Percentiles rank a stretch among this genome's conserved stretches.
phyloP scores from a whole-genome alignment of 2,329 filamentous ascomycete genomes.

The Cytospora chrysosperma region DNA sequence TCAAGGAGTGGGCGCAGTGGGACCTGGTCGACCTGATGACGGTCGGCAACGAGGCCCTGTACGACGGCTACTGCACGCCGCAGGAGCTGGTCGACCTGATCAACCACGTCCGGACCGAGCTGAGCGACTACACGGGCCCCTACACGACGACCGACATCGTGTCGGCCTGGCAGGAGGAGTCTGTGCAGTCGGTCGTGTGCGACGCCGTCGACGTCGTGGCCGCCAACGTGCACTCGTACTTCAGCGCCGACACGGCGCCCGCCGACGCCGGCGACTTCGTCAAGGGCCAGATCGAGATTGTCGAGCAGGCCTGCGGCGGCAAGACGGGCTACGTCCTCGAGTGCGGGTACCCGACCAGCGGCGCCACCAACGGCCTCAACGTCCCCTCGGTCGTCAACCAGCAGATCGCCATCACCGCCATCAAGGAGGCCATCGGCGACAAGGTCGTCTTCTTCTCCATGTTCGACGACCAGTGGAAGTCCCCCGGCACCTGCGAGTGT shows the following conservation, averaged over 20 bases:
- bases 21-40: conserved; percentile 75
- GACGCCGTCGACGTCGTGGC: conserved; percentile 72
- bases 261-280: conserved; percentile 74
- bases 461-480: conserved; percentile 81
- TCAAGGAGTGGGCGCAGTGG: conserved; percentile 73
- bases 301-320: conserved; percentile 66
- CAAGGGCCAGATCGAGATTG: conserved; percentile 66
- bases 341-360: conserved; percentile 81
- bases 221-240: conserved; percentile 92
- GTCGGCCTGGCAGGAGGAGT: conserved; percentile 67
- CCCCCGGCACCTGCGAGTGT: conserved; percentile 63
- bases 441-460: conserved; percentile 80
- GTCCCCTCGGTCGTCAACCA: conserved; percentile 68
- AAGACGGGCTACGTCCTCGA: conserved; percentile 81
- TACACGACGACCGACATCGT: conserved; percentile 87
- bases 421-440: conserved; percentile 63
- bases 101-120: conserved; percentile 59
- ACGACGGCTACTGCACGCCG: conserved; percentile 67
- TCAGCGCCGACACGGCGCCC: conserved; percentile 70
- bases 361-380: conserved; percentile 69
- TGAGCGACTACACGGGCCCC: conserved; percentile 68
- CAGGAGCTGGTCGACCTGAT: conserved; percentile 70
- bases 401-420: conserved; percentile 67
- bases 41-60: conserved; percentile 88
- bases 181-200: conserved; percentile 64